Evolutionary conservation across 2,329 filamentous ascomycete species (phyloP).

Genomic region (Uncinocarpus reesii): DNA sequence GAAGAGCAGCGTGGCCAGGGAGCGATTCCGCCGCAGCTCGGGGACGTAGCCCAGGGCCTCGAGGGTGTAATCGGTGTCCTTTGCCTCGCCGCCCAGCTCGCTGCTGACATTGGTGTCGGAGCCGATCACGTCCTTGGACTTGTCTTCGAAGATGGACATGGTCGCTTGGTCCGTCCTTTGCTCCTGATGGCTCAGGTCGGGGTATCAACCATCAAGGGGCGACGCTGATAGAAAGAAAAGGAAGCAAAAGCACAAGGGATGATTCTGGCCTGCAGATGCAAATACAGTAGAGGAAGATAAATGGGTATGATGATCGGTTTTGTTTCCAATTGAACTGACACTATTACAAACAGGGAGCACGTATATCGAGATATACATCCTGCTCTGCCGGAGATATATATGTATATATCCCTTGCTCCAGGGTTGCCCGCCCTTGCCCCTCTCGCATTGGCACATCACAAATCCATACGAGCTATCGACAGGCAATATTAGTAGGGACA

Average conservation of each 20-base stretch:
- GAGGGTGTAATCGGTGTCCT: constrained; percentile 8
- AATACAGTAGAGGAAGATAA: not conserved
- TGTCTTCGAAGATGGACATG: constrained; percentile 9
- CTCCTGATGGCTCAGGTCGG: not conserved
- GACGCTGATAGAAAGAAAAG: not conserved
- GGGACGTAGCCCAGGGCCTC: constrained; percentile 45
- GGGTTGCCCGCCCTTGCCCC: not conserved
- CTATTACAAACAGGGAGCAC: not conserved
- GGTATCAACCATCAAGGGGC: not conserved
- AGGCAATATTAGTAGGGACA: not conserved
- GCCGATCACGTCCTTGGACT: not conserved
- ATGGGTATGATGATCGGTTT: constrained; percentile 3
- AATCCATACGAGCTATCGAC: not conserved
- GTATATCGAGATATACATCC: not conserved
- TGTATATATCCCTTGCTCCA: not conserved
- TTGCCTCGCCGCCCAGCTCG: constrained; percentile 3
- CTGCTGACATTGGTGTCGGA: constrained; percentile 3
- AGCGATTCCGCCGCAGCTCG: constrained; percentile 49
- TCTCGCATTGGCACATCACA: not conserved
- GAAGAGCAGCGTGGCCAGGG: constrained; percentile 51
- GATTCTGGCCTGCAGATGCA: not conserved
- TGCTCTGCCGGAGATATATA: too few relatives aligned
- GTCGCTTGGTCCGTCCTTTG: not conserved
- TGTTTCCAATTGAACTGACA: not conserved
- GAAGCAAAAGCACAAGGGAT: not conserved